Conservation (phyloP, 1,284 basidiomycete species). For the Blastosporella zonata region DNA sequence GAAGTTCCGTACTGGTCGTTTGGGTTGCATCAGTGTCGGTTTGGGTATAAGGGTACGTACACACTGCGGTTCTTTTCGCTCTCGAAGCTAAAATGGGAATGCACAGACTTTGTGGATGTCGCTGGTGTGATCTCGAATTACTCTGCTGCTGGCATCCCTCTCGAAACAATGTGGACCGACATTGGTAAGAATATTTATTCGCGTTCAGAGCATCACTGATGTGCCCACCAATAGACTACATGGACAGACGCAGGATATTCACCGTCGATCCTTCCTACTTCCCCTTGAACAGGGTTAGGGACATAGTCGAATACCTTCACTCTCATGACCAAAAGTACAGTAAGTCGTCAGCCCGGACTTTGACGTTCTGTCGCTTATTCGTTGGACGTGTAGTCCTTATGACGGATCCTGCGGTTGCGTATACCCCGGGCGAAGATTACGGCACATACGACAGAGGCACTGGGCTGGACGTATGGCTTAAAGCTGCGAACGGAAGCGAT, state of each 20-base stretch:
- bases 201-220: constrained; percentile 2
- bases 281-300: constrained; percentile 57
- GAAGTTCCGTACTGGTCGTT: constrained; percentile 72
- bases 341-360: constrained; percentile 27
- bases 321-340: constrained; percentile 55
- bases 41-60: constrained; percentile 52
- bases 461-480: constrained; percentile 57
- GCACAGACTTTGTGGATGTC: constrained; percentile 56
- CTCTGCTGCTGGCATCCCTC: constrained; percentile 56
- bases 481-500: constrained; percentile 57
- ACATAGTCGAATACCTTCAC: constrained; percentile 64
- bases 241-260: constrained; percentile 65
- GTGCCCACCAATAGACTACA: constrained; percentile 53
- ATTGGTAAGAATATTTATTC: constrained; percentile 42
- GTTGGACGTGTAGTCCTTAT: constrained; percentile 37
- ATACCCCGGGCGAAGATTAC: constrained; percentile 47
- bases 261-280: constrained; percentile 70
- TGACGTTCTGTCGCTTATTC: neutral
- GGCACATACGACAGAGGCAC: constrained; percentile 56
- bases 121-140: constrained; percentile 61
- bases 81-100: neutral
- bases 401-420: constrained; percentile 72
- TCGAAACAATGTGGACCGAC: constrained; percentile 78
- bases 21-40: constrained; percentile 72
- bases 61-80: neutral